Evolutionary conservation across 352 stramenopile genomes (phyloP).

Genomic region (Phytophthora constricta): DNA sequence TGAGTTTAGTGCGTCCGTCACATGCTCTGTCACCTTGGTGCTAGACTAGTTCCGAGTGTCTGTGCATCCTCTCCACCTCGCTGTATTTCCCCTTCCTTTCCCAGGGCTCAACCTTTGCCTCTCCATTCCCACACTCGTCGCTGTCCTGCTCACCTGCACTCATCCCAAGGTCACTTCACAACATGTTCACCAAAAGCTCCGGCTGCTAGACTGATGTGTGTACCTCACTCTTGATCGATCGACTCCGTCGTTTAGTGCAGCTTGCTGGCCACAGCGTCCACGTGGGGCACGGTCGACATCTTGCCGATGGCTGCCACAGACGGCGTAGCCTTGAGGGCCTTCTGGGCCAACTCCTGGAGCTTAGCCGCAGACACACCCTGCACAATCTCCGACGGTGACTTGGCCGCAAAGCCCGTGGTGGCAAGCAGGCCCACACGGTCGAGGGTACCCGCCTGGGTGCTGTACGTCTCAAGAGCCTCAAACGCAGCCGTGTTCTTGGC

Average conservation of each 20-base stretch:
- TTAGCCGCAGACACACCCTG: slow-evolving; percentile 64
- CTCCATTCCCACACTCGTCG: slow-evolving; percentile 24
- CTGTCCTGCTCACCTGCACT: slow-evolving; percentile 26
- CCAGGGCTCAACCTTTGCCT: slow-evolving; percentile 23
- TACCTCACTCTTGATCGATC: slow-evolving; percentile 43
- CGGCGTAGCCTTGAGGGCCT: slow-evolving; percentile 72
- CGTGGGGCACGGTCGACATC: slow-evolving; percentile 69
- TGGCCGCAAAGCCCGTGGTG: slow-evolving; percentile 42
- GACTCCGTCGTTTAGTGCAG: slow-evolving; percentile 67
- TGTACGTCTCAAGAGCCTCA: slow-evolving; percentile 44
- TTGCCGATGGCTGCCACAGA: slow-evolving; percentile 82
- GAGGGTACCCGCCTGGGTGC: slow-evolving; percentile 52
- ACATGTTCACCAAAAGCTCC: slow-evolving; percentile 33
- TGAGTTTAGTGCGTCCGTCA: slow-evolving; percentile 32
- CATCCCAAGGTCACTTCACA: slow-evolving; percentile 33
- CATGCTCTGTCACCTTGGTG: slow-evolving; percentile 19
- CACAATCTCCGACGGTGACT: slow-evolving; percentile 46
- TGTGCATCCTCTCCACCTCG: slow-evolving; percentile 18
- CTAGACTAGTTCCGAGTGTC: slow-evolving; percentile 22
- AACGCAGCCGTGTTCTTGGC: slow-evolving; percentile 74
- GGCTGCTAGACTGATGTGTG: slow-evolving; percentile 39
- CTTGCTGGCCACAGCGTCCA: slow-evolving; percentile 78
- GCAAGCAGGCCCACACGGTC: slow-evolving; percentile 51
- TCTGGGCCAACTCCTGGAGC: slow-evolving; percentile 81
- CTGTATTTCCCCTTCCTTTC: slow-evolving; percentile 22